phyloP scores from a whole-genome alignment of 225 moss, liverwort and hornwort species.

The Rhytidiadelphus loreus region DNA sequence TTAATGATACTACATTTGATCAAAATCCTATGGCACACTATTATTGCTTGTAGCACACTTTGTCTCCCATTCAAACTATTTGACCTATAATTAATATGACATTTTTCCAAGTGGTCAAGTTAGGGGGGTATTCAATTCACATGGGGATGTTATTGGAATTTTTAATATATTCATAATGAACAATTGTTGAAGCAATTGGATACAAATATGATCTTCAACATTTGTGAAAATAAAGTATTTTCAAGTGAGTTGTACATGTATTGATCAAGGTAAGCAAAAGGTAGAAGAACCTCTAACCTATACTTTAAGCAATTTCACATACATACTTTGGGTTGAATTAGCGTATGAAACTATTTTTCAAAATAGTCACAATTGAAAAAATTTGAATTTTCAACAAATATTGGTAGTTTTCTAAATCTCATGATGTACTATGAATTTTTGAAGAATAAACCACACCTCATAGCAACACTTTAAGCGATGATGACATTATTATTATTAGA shows the following conservation, averaged over 20 bases:
- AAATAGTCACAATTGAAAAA: too few relatives aligned
- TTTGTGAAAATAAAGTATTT: not conserved
- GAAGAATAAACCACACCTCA: not conserved
- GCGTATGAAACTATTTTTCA: not conserved
- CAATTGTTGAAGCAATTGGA: not conserved
- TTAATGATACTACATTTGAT: too few relatives aligned
- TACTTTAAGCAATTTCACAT: too few relatives aligned
- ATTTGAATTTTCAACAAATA: not conserved
- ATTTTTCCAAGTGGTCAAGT: too few relatives aligned
- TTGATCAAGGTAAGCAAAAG: not conserved
- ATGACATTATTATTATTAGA: not conserved
- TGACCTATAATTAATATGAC: too few relatives aligned
- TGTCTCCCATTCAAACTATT: too few relatives aligned
- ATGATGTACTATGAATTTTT: not conserved
- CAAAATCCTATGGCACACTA: too few relatives aligned
- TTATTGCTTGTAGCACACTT: too few relatives aligned
- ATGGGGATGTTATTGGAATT: too few relatives aligned
- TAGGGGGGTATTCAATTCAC: fast-evolving
- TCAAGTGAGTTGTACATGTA: not conserved
- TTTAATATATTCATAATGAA: not conserved
- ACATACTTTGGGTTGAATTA: fast-evolving
- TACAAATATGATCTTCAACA: not conserved
- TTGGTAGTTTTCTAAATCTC: not conserved
- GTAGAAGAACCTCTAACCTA: not conserved
- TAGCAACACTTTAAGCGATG: not conserved